These are phyloP conservation scores for Pichia membranifaciens DNA, from an alignment of 805 yeast species.

Conservation along the genomic window DNA sequence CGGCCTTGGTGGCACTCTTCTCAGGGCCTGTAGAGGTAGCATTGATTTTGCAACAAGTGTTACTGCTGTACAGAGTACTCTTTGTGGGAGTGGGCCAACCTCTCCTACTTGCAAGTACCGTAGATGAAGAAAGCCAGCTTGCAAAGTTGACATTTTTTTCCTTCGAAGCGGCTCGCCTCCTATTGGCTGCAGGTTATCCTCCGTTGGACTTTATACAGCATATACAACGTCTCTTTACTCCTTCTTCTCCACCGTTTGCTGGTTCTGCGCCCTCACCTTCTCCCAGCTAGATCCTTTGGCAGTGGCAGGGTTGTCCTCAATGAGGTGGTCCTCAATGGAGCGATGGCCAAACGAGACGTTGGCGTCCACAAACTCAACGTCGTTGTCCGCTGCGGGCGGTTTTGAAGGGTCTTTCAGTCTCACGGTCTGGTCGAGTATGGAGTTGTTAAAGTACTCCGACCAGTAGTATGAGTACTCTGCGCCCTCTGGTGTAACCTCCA, in stretches of 20 bases:
- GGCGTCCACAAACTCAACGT: background rate
- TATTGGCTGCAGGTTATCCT: background rate
- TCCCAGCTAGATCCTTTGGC: constrained; percentile 15
- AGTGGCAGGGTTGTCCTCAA: background rate
- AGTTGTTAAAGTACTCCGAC: constrained; percentile 45
- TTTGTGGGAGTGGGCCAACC: too few species aligned
- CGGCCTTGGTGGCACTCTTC: background rate
- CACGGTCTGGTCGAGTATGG: constrained; percentile 44
- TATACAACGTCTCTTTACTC: background rate
- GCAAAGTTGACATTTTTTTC: background rate
- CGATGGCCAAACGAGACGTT: constrained; percentile 2
- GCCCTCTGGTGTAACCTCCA: constrained; percentile 23
- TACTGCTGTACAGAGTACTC: too few species aligned
- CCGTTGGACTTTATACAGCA: background rate
- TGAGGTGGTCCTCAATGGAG: background rate
- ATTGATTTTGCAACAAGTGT: background rate
- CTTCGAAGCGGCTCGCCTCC: background rate
- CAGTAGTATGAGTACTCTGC: constrained; percentile 27
- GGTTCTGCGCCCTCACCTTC: constrained; percentile 12
- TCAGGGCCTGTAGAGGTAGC: background rate
- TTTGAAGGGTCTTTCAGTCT: constrained; percentile 47
- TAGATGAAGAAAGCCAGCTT: too few species aligned
- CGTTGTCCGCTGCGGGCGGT: constrained; percentile 4
- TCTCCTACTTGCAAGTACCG: too few species aligned
- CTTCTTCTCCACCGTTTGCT: background rate